Evolutionary conservation across 2,329 filamentous ascomycete species (phyloP).

Genomic region (Cryphonectria carpinicola): DNA sequence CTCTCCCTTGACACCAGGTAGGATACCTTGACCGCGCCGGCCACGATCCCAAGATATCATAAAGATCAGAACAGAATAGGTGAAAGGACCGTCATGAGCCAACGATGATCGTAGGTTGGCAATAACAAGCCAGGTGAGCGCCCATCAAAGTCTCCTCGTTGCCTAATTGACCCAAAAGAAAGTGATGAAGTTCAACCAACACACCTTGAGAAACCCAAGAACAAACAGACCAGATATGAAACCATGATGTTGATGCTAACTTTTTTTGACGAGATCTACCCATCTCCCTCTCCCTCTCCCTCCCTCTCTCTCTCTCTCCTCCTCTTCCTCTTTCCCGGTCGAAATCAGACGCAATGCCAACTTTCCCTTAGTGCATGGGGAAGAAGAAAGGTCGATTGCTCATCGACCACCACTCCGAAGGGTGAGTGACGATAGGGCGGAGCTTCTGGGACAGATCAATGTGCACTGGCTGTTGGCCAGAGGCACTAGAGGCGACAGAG

Average conservation of each 20-base stretch:
- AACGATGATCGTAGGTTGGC: background rate
- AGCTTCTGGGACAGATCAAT: background rate
- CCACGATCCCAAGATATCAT: background rate
- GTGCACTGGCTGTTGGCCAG: too few species aligned
- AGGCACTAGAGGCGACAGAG: background rate
- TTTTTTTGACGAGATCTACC: background rate
- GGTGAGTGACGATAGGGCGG: background rate
- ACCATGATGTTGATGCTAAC: background rate
- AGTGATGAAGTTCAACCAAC: background rate
- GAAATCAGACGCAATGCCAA: background rate
- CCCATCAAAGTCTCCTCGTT: background rate
- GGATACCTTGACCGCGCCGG: background rate
- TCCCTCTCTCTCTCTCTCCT: background rate
- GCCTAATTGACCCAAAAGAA: background rate
- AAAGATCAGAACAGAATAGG: background rate
- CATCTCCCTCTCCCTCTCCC: too few species aligned
- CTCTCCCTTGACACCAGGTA: too few species aligned
- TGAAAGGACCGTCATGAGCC: background rate
- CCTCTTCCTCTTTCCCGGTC: background rate
- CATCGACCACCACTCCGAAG: background rate
- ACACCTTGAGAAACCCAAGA: background rate
- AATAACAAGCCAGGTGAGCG: background rate
- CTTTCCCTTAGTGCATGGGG: background rate
- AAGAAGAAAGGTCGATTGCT: background rate
- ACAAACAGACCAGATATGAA: background rate